Conservation (phyloP, 2,329 filamentous ascomycete species). For the Fusarium anguioides region DNA sequence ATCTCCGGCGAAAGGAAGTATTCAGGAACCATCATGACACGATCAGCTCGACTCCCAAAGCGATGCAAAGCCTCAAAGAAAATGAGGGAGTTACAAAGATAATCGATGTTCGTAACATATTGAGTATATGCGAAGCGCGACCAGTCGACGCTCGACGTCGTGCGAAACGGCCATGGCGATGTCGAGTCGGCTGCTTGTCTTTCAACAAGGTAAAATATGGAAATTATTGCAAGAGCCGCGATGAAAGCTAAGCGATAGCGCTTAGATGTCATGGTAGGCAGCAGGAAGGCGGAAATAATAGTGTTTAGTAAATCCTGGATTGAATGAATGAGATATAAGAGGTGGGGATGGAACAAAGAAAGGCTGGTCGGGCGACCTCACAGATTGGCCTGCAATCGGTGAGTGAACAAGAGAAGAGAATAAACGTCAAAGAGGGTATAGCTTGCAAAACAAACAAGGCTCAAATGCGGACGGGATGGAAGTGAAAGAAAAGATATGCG, state of each 20-base stretch:
- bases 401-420: not conserved
- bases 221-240: not conserved
- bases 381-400: too few species aligned
- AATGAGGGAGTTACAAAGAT: constrained; percentile 63
- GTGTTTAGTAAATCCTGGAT: too few species aligned
- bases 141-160: constrained; percentile 14
- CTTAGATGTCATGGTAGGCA: constrained; percentile 2
- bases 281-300: not conserved
- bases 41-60: constrained; percentile 55
- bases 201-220: not conserved
- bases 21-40: constrained; percentile 59
- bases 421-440: not conserved
- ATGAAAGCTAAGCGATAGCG: not conserved
- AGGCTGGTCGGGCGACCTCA: too few species aligned
- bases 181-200: not conserved
- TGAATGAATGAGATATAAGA: not conserved
- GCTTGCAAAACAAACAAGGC: not conserved
- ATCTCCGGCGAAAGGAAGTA: constrained; percentile 50
- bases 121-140: constrained; percentile 58
- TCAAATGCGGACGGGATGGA: not conserved
- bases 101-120: constrained; percentile 59
- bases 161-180: not conserved
- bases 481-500: too few species aligned
- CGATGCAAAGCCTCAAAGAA: constrained; percentile 58
- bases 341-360: too few species aligned